Percentiles rank a stretch among this genome's conserved stretches.
These are phyloP conservation scores for Berberis vulgaris DNA, from an alignment of 164 flowering plant species.

Conservation along the genomic window DNA sequence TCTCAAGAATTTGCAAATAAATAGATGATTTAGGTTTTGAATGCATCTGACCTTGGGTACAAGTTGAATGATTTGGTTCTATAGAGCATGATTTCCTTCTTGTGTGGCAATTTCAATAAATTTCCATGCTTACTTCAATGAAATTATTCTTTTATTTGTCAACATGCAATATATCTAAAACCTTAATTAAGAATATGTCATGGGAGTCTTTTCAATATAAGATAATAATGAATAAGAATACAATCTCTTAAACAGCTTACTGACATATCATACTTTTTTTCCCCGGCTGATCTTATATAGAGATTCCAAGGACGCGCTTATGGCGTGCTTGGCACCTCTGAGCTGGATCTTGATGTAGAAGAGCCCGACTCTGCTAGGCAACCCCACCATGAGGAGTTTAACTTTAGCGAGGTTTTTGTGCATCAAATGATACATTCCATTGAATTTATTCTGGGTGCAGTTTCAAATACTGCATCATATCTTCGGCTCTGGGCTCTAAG, in stretches of 20 bases:
- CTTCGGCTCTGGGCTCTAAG: slow-evolving; percentile 97
- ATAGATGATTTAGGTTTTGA: no score
- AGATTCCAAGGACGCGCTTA: slow-evolving; percentile 93
- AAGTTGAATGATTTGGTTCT: no score
- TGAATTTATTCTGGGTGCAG: slow-evolving; percentile 88
- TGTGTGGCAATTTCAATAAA: no score
- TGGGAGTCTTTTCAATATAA: background rate
- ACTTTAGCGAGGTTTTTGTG: slow-evolving; percentile 86
- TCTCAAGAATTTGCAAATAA: no score
- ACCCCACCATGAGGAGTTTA: slow-evolving; percentile 62
- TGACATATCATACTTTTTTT: background rate
- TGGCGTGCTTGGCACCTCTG: slow-evolving; percentile 77
- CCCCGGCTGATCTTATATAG: slow-evolving; percentile 22
- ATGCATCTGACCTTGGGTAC: no score
- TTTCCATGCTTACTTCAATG: no score
- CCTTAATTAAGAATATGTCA: no score
- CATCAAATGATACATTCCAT: slow-evolving; percentile 97
- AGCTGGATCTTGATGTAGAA: slow-evolving; percentile 66
- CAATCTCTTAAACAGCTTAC: background rate
- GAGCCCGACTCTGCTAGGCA: slow-evolving; percentile 67
- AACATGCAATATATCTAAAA: no score
- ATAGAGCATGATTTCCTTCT: no score
- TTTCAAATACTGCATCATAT: slow-evolving; percentile 95
- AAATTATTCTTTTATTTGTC: no score
- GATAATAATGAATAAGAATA: background rate